phyloP scores from a whole-genome alignment of 148 eudicot genomes.

The Nepenthes gracilis region DNA sequence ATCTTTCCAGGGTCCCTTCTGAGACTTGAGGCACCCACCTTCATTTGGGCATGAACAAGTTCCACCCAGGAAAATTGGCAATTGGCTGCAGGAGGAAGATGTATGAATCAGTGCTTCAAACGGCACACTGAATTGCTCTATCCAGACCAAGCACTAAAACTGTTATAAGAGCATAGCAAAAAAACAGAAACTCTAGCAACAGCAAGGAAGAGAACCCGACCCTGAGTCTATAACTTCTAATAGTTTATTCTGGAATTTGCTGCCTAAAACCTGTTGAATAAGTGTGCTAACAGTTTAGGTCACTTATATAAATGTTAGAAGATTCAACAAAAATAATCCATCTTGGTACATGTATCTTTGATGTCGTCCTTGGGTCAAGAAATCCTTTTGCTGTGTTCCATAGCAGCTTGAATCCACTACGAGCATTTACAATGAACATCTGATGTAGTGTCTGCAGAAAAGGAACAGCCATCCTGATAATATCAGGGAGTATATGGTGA shows the following conservation, averaged over 20 bases:
- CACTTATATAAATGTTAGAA: neutral
- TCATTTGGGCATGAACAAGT: constrained; percentile 56
- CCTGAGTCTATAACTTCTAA: constrained; percentile 68
- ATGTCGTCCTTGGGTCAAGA: constrained; percentile 79
- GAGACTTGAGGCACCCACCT: constrained; percentile 85
- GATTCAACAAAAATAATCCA: neutral
- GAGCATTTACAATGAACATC: constrained; percentile 92
- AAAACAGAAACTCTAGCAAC: no score
- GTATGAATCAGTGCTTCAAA: constrained; percentile 11
- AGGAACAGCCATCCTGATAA: constrained; percentile 6
- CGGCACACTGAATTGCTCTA: constrained; percentile 1
- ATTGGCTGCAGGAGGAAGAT: constrained; percentile 47
- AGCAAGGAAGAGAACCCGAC: constrained; percentile 21
- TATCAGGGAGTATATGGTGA: neutral
- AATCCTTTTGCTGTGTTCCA: constrained; percentile 77
- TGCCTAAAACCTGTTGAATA: constrained; percentile 64
- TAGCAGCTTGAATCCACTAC: constrained; percentile 70
- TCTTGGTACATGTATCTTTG: constrained; percentile 71
- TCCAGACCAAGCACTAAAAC: constrained; percentile 6
- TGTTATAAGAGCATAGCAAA: neutral
- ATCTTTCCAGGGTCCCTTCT: constrained; percentile 96
- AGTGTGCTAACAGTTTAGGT: constrained; percentile 4
- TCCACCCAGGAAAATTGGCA: constrained; percentile 94
- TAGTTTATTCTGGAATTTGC: constrained; percentile 58
- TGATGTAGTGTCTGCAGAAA: constrained; percentile 73